Base-by-base conservation (phyloP, 352 stramenopile species). In the Globisporangium lucens region DNA sequence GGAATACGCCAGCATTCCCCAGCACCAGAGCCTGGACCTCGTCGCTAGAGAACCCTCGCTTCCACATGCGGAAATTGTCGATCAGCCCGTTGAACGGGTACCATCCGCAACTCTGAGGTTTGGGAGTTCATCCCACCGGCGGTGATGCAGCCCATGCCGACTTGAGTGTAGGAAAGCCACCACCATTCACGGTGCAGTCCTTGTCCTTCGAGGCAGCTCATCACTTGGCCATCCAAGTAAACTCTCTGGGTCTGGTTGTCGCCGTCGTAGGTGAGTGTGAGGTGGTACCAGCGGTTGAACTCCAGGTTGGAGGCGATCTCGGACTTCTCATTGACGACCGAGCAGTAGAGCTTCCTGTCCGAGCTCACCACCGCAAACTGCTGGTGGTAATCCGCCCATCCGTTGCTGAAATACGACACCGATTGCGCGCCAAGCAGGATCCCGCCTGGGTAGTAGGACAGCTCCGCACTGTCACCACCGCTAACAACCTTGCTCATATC, bases 341-440 rank as follows among this genome's bases (percentile, higher is more conserved):
- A 84, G 72, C 75, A 84, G 63, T 78, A 85, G 0, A 88, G 41
- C 24, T 74, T 76, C 7, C 67, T n/a, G 10, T 80, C 67, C 10
- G 70, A 71, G 53, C 82, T 76, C 6, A 88, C 69, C 55, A 74
- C 56, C 38, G 77, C 59, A 24, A 78, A 77, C 65, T 83, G 76
- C 51, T 81, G 70, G 49, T 83, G 75, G 62, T 77, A 83, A 56
- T 83, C 20, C 24, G 75, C 71, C 75, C 75, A 82, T 33, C 71
- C 61, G 17, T 56, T 56, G 49, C 65, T 68, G 33, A 65, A 61
- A 67, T 73, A 70, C 24, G 73, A 61, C 8, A 75, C 70, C 1
- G 75, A 83, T 36, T 87, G 77, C 12, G 75, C 68, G 5, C 77
- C 74, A 12, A 85, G 78, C n/a, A 85, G 68, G 17, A 87, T 71